Conservation (phyloP, 805 yeast species). For the Sungouiozyma ichnusensis region DNA sequence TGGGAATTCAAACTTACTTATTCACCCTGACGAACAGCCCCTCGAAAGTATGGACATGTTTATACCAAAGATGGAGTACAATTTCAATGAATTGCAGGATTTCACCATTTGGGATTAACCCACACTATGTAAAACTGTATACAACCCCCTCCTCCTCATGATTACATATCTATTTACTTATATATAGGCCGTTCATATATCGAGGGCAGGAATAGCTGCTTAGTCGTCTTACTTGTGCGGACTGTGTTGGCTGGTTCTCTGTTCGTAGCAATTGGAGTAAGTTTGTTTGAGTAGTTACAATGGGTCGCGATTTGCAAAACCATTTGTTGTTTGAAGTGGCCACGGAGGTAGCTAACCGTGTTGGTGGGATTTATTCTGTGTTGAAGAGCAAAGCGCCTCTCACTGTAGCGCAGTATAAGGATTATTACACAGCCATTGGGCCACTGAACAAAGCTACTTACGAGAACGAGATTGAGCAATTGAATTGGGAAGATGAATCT, state of each 20-base stretch:
- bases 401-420: slow-evolving; percentile 86
- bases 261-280: too few species aligned
- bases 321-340: slow-evolving; percentile 89
- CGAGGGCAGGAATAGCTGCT: too few species aligned
- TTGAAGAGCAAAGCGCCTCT: slow-evolving; percentile 94
- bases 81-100: slow-evolving; percentile 23
- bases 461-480: slow-evolving; percentile 71
- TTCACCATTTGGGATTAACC: slow-evolving; percentile 24
- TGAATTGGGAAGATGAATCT: slow-evolving; percentile 43
- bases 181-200: too few species aligned
- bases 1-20: neutral
- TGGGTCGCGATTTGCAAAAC: slow-evolving; percentile 78
- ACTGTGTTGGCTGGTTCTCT: too few species aligned
- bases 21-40: neutral
- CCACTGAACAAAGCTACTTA: slow-evolving; percentile 70
- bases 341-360: slow-evolving; percentile 95
- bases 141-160: neutral
- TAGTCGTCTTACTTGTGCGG: too few species aligned
- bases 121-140: neutral
- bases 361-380: slow-evolving; percentile 96
- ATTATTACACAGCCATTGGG: slow-evolving; percentile 78
- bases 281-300: neutral
- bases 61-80: slow-evolving; percentile 13
- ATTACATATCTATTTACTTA: neutral
- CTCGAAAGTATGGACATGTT: slow-evolving; percentile 1